These are phyloP conservation scores for Fusarium goolgardi DNA, from an alignment of 2,329 filamentous ascomycete genomes.

Conservation along the genomic window DNA sequence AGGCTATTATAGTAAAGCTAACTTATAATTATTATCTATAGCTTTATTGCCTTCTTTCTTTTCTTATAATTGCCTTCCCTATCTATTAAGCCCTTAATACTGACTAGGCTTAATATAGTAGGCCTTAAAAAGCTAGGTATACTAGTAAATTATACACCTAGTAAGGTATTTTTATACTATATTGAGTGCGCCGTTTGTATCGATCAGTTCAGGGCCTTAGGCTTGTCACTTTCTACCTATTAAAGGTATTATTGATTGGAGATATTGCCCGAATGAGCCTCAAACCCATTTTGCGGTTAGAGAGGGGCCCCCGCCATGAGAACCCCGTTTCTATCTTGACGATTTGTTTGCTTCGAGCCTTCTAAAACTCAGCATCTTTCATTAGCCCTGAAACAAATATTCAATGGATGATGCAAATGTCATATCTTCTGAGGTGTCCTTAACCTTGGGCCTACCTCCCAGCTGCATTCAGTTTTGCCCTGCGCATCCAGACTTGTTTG, in stretches of 20 bases:
- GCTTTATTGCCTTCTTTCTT: no score
- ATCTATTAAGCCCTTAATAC: no score
- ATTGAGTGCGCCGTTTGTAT: no score
- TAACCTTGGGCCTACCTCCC: constrained; percentile 74
- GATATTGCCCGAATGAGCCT: not conserved
- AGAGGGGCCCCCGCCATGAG: constrained; percentile 32
- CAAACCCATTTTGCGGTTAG: not conserved
- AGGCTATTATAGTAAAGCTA: no score
- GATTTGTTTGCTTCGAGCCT: constrained; percentile 4
- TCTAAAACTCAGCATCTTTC: constrained; percentile 19
- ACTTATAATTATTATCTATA: no score
- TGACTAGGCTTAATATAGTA: no score
- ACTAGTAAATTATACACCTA: no score
- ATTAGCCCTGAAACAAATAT: not conserved
- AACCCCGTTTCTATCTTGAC: constrained; percentile 22
- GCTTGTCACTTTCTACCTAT: not conserved
- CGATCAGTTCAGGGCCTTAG: no score
- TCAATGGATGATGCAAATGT: constrained; percentile 42
- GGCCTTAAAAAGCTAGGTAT: no score
- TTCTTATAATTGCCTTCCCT: no score
- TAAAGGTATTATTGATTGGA: not conserved
- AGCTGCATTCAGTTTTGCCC: constrained; percentile 83
- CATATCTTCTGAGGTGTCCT: constrained; percentile 59
- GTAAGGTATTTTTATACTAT: no score
- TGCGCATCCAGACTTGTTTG: constrained; percentile 70